Evolutionary conservation across 371 early-diverging fungal species (phyloP).

Genomic region (Thermomucor indicae-seudaticae): DNA sequence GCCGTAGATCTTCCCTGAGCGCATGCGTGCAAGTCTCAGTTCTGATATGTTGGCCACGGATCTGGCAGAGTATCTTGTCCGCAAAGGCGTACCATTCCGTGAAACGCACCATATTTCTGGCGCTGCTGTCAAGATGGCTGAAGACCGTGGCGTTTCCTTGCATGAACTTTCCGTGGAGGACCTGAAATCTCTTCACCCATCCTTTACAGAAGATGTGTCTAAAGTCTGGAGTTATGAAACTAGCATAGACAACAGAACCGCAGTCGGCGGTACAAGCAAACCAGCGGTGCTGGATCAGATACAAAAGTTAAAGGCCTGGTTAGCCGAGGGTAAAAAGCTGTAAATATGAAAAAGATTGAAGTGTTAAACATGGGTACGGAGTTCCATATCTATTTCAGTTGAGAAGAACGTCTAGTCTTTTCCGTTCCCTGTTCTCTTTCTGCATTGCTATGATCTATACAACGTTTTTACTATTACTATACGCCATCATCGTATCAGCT

Average conservation of each 20-base stretch:
- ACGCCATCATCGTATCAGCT: background rate
- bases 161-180: slow-evolving; percentile 69
- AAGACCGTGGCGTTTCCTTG: slow-evolving; percentile 73
- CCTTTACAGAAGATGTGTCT: slow-evolving; percentile 78
- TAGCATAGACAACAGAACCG: slow-evolving; percentile 83
- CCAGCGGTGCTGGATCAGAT: slow-evolving; percentile 80
- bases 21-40: slow-evolving; percentile 74
- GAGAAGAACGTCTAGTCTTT: background rate
- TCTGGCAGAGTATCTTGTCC: slow-evolving; percentile 95
- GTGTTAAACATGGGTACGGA: slow-evolving; percentile 7
- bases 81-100: slow-evolving; percentile 94
- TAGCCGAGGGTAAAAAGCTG: slow-evolving; percentile 21
- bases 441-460: background rate
- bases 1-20: slow-evolving; percentile 62
- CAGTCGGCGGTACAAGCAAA: slow-evolving; percentile 88
- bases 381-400: background rate
- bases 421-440: background rate
- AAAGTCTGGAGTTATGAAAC: slow-evolving; percentile 84
- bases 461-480: background rate
- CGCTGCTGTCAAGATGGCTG: slow-evolving; percentile 89
- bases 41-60: slow-evolving; percentile 97
- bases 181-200: slow-evolving; percentile 75
- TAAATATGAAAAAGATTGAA: slow-evolving; percentile 7
- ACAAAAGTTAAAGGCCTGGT: slow-evolving; percentile 62
- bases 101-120: slow-evolving; percentile 98